Conservation (phyloP, 169 alveolate species). For the Plasmodium ovale region DNA sequence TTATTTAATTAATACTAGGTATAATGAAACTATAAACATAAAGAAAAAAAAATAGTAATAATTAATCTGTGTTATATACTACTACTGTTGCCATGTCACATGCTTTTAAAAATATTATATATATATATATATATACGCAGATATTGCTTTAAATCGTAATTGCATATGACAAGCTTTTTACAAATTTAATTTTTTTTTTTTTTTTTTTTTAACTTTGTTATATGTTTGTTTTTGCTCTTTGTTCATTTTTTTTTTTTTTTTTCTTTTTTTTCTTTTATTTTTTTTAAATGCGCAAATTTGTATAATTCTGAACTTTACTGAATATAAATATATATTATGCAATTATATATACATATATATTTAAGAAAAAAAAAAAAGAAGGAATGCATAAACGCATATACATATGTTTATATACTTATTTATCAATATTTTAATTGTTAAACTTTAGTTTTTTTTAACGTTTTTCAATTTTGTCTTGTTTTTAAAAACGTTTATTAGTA, state of each 20-base stretch:
- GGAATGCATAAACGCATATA: not conserved
- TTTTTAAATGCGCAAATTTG: slow-evolving; percentile 2
- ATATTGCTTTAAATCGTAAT: not conserved
- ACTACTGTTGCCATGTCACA: no score
- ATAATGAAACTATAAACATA: slow-evolving; percentile 1
- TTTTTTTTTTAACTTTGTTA: slow-evolving; percentile 7
- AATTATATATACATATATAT: slow-evolving; percentile 8
- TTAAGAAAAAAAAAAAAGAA: not conserved
- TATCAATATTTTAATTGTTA: no score
- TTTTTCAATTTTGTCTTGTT: slow-evolving; percentile 21
- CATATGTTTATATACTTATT: not conserved
- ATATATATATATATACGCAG: slow-evolving; percentile 1
- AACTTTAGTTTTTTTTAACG: slow-evolving; percentile 2
- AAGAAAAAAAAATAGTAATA: slow-evolving; percentile 5
- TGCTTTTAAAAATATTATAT: no score
- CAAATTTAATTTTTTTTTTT: no score
- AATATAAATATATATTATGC: slow-evolving; percentile 4
- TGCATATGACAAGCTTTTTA: not conserved
- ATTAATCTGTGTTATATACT: not conserved
- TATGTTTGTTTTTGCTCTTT: slow-evolving; percentile 2
- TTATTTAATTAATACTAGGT: slow-evolving; percentile 1
- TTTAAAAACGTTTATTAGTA: not conserved
- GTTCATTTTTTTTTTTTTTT: not conserved
- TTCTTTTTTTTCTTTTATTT: not conserved
- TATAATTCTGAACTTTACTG: slow-evolving; percentile 6